Evolutionary conservation across 108 stramenopile genomes (phyloP), one percentile per base, ranked within the genome.

Genomic region (Cylindrotheca fusiformis): DNA sequence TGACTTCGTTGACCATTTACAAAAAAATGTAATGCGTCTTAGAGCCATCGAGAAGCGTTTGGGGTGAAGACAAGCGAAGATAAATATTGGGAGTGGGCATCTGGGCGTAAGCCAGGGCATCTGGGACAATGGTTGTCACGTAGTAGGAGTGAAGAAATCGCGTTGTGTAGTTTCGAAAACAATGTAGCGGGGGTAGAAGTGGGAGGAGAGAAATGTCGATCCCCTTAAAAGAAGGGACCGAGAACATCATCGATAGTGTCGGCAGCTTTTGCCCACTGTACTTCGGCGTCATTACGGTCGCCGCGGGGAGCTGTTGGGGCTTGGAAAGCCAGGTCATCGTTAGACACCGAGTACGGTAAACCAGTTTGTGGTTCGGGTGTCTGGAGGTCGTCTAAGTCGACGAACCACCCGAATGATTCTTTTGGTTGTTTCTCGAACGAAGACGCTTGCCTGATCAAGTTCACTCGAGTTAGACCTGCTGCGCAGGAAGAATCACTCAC

Each of bases 241-340:
- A 84, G 68, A 12, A 84, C 83, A 31, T 77, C 76, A 50, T 84
- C 83, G 24, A 84, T 69, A 26, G 83, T 84, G 48, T 84, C 83
- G 25, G 83, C 83, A 21, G 83, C 83, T 26, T 80, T 54, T 1
- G 83, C 83, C 76, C 79, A 80, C 58, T 75, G 79, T n/a, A 84
- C 52, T 52, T 84, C 77, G 32, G 72, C 76, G 25, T 80, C 76
- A 29, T 64, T 31, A 32, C 77, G 31, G 3, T 22, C 48, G n/a
- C 56, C 23, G 32, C 65, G 65, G 6, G 79, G 68, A 26, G 79
- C 71, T 0, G 72, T 77, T 6, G 76, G 50, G 8, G 79, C 71
- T 20, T 52, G 45, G 41, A 84, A 84, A 28, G 83, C 76, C 6
- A 84, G 68, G 31, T 55, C 67, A n/a, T 54, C 52, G 2, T 32